Evolutionary conservation across 2,329 filamentous ascomycete species (phyloP).

Genomic region (Neoscytalidium dimidiatum): DNA sequence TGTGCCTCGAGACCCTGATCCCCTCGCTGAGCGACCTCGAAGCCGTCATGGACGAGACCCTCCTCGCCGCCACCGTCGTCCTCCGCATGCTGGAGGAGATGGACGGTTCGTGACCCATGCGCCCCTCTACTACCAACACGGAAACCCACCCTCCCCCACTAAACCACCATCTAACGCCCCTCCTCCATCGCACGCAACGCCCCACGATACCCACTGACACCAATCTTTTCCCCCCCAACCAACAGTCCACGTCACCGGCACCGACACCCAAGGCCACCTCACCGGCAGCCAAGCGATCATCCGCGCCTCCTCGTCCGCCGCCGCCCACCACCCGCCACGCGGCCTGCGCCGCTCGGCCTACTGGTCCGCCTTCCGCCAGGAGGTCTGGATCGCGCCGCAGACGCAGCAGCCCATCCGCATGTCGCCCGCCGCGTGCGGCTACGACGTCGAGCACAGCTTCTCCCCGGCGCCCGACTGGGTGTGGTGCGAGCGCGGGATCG

Average conservation of each 20-base stretch:
- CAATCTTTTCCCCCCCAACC: neutral
- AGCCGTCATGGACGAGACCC: conserved; percentile 42
- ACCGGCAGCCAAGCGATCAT: conserved; percentile 27
- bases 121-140: neutral
- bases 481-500: conserved; percentile 13
- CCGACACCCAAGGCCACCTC: conserved; percentile 40
- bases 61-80: conserved; percentile 45
- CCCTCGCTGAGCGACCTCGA: conserved; percentile 41
- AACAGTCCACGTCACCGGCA: conserved; percentile 34
- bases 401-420: conserved; percentile 22
- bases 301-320: conserved; percentile 22
- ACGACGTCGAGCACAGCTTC: neutral
- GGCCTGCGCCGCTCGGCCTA: conserved; percentile 38
- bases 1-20: conserved; percentile 43
- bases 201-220: no score
- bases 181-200: no score
- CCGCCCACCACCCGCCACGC: conserved; percentile 21
- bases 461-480: conserved; percentile 1
- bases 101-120: conserved; percentile 35
- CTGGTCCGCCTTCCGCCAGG: conserved; percentile 41
- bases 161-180: neutral
- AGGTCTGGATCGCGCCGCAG: conserved; percentile 33
- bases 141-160: neutral
- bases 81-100: conserved; percentile 45
- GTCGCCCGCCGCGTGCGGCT: neutral